Evolutionary conservation across 805 yeast genomes (phyloP).

Genomic region (Metschnikowia cerradonensis): DNA sequence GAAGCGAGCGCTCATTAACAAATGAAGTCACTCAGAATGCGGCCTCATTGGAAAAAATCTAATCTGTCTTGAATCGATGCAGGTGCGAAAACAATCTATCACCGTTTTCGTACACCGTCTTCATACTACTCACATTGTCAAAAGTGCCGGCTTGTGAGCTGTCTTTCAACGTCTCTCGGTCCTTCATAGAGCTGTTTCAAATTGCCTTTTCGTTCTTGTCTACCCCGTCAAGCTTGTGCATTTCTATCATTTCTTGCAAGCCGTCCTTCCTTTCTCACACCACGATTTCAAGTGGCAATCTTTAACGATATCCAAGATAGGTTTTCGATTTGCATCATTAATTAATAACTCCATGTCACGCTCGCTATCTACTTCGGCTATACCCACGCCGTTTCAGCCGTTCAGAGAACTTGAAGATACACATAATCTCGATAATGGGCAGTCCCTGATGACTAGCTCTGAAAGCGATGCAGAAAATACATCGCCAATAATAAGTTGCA

Average conservation of each 20-base stretch:
- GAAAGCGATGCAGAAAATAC: constrained; percentile 4
- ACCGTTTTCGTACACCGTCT: neutral
- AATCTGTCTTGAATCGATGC: neutral
- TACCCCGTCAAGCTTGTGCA: neutral
- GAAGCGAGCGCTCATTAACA: neutral
- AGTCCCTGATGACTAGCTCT: neutral
- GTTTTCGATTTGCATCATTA: neutral
- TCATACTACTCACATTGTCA: neutral
- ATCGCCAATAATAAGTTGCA: constrained; percentile 53
- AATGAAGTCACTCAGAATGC: constrained; percentile 1
- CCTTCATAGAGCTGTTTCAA: neutral
- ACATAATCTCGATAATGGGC: neutral
- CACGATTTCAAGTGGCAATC: neutral
- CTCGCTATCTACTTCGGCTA: constrained; percentile 16
- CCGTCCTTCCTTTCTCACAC: neutral
- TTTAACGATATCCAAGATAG: neutral
- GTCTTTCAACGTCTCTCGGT: neutral
- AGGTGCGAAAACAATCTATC: neutral
- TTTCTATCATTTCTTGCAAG: neutral
- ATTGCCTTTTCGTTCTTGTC: neutral
- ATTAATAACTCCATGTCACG: constrained; percentile 11
- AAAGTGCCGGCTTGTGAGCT: neutral
- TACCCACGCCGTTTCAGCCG: constrained; percentile 20
- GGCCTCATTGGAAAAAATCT: constrained; percentile 2
- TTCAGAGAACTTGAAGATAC: constrained; percentile 8